Evolutionary conservation across 2,329 filamentous ascomycete genomes (phyloP), one percentile per base, ranked within the genome.

Genomic region (Hypoxylon sp.): DNA sequence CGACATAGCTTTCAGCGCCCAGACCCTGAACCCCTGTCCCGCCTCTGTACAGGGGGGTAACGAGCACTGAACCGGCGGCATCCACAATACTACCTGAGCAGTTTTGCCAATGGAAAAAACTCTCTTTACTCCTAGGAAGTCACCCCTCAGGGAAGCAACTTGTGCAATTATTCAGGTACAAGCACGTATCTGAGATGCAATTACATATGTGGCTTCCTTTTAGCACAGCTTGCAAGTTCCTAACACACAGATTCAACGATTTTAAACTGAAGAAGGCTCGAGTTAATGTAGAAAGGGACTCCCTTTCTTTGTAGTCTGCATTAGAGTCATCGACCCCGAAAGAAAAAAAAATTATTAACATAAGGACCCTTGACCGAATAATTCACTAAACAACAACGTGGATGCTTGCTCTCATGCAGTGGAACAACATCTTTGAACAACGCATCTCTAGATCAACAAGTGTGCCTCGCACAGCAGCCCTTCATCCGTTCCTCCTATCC

Each of bases 361-460:
- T 9, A 10, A 52, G 14, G 23, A 66, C 28, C 67, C 67, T 60
- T 51, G 67, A 62, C 45, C 34, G 52, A 57, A 70, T 45, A 65
- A 67, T 70, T 70, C 64, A 60, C 60, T 62, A 60, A 55, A 60
- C 46, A 56, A 60, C 50, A 52, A 38, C 52, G 67, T 70, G 55
- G 55, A 60, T 60, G 58, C 49, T 51, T 56, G 60, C 52, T 58
- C 38, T 25, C 28, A 68, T 70, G 68, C 65, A 51, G 68, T 70
- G 68, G 61, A 70, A 70, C 68, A 46, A 56, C 48, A 68, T 65
- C 61, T 70, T 70, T 70, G 68, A 65, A 70, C 68, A 70, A 65
- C 68, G 25, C 68, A 70, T 70, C 65, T 65, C 55, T 46, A 46
- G 59, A 43, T 43, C 21, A 57, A 30, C 49, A 46, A 55, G 55